phyloP scores from a whole-genome alignment of 805 yeast species.

The Myxozyma udenii region DNA sequence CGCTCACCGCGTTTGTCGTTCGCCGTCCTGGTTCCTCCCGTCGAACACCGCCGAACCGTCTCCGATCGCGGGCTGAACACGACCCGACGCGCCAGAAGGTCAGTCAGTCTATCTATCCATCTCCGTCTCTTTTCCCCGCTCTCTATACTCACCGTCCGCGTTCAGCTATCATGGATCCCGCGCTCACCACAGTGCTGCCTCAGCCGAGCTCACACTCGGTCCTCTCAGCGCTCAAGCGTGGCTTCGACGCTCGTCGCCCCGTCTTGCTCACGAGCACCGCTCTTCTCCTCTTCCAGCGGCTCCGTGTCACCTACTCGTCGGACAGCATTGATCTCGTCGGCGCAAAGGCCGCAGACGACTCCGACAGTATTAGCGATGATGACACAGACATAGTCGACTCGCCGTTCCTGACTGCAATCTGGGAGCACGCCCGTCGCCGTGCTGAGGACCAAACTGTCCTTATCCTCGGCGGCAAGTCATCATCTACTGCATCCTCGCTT shows the following conservation, averaged over 20 bases:
- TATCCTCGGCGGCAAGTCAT: conserved; percentile 25
- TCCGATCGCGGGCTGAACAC: too few species aligned
- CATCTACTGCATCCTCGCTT: conserved; percentile 7
- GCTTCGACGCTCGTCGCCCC: conserved; percentile 8
- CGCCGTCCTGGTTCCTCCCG: neutral
- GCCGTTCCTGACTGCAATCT: conserved; percentile 36
- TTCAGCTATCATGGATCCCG: conserved; percentile 14
- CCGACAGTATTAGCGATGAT: neutral
- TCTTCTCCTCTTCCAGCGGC: conserved; percentile 13
- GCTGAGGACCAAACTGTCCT: conserved; percentile 43
- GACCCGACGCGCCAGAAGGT: too few species aligned
- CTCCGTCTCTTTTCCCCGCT: neutral
- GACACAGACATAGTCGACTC: conserved; percentile 34
- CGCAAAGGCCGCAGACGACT: neutral
- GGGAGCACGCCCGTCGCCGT: conserved; percentile 43
- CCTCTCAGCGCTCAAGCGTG: conserved; percentile 11
- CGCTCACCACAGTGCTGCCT: conserved; percentile 15
- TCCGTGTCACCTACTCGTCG: neutral
- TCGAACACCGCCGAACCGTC: too few species aligned
- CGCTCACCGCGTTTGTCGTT: neutral
- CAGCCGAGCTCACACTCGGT: conserved; percentile 17
- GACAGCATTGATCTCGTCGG: neutral
- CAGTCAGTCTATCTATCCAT: neutral
- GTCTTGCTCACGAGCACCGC: conserved; percentile 17
- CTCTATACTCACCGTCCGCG: neutral